These are phyloP conservation scores for Viola odorata DNA, from an alignment of 345 rosid genomes.

Conservation along the genomic window DNA sequence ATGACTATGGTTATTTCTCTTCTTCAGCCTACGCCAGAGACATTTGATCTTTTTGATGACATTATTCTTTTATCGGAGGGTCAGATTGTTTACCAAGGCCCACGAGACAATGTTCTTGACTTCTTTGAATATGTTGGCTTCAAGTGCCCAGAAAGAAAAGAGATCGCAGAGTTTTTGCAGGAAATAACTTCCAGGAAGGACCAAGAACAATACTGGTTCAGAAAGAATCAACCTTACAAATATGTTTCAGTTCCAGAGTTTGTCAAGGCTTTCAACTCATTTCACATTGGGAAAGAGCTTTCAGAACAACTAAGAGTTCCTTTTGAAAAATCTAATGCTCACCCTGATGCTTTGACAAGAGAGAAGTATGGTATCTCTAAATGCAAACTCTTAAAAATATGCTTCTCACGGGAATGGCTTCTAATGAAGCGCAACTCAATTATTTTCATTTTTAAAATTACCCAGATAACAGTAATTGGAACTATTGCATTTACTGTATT, in stretches of 20 bases:
- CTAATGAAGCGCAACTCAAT: constrained; percentile 50
- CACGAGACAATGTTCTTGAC: constrained; percentile 52
- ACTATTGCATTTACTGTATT: constrained; percentile 12
- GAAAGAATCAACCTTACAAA: constrained; percentile 40
- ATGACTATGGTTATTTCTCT: constrained; percentile 41
- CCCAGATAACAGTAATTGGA: constrained; percentile 17
- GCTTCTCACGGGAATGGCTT: constrained; percentile 67
- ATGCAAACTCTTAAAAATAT: constrained; percentile 60
- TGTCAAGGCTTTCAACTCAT: constrained; percentile 41
- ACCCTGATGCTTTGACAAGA: constrained; percentile 58
- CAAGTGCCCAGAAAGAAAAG: constrained; percentile 69
- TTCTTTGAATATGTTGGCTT: constrained; percentile 70
- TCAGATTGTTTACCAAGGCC: constrained; percentile 66
- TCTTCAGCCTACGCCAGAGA: constrained; percentile 50
- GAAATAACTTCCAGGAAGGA: constrained; percentile 76
- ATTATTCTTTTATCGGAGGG: constrained; percentile 66
- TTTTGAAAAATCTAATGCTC: constrained; percentile 47
- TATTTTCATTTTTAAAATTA: constrained; percentile 17
- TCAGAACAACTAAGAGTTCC: constrained; percentile 43
- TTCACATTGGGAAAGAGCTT: constrained; percentile 44
- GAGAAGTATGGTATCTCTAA: constrained; percentile 67
- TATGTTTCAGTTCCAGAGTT: constrained; percentile 47
- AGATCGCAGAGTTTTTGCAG: constrained; percentile 72
- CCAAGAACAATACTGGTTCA: constrained; percentile 74
- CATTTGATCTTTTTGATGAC: constrained; percentile 69